Evolutionary conservation across 306 rosid genomes (phyloP), one percentile per base, ranked within the genome.

Genomic region (Ormosia emarginata): DNA sequence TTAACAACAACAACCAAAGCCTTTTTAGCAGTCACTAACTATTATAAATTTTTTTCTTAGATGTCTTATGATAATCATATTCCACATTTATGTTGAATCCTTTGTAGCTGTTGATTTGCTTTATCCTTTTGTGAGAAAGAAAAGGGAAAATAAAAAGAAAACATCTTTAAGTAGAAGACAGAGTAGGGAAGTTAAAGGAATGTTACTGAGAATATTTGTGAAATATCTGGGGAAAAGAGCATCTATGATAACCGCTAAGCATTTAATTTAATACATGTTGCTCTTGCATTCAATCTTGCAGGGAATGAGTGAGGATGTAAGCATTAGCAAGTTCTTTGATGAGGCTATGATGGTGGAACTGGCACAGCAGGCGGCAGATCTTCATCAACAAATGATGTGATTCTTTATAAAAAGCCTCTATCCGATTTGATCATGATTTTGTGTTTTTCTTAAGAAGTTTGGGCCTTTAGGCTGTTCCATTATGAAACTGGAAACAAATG

Each of bases 331-430:
- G 74, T 95, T 95, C 85, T 95, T 95, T 8, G 99, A 95, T 8
- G 99, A 95, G 91, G 97, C 99, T 46, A 95, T 95, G 99, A 92
- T 93, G 99, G 97, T 93, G 75, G 99, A 95, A 52, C 90, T 93
- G 82, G 99, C 97, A n/a, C 98, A 95, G 85, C 99, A 93, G 78
- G 97, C 95, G 8, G 97, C 99, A 43, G 99, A 93, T 90, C 94
- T 95, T 85, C 99, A 95, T 85, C 99, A 89, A 77, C 98, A 93
- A 79, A 91, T 95, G 97, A 87, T 90, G 53, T 95, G 90, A 93
- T 83, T 74, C 44, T 46, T 70, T 69, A 47, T 14, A 66, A 65
- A 65, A 56, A 55, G 65, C 17, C 69, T 52, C 74, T 71, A 10
- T 8, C 61, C 12, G 11, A 57, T 47, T 79, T 24, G 40, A 47